Base-by-base conservation (phyloP, 352 stramenopile species). In the Plasmopara viticola region DNA sequence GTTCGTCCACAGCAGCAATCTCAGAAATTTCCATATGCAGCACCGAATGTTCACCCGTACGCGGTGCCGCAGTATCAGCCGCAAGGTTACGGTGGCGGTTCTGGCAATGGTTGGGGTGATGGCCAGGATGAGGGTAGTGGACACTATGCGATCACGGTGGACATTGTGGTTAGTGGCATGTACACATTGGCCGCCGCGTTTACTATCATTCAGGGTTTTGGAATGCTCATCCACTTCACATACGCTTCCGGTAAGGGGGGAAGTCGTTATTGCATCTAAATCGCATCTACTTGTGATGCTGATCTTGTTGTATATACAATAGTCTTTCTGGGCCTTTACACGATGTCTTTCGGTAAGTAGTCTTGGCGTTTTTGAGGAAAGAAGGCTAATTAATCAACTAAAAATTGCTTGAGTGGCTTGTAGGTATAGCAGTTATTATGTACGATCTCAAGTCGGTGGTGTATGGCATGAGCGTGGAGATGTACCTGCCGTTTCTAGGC, bases 381-480 rank as follows among this genome's bases (percentile, higher is more conserved):
- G 30, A 10, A 34, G 42, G n/a, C 4, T 37, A 13, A n/a, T 12
- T 40, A 12, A 14, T n/a, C 54, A 40, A 62, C 30, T 14, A 9
- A 46, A n/a, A 25, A 13, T 35, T 39, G 9, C n/a, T 53, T 31
- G 15, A 49, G 31, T 31, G 28, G 14, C 45, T 39, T 47, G 14
- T 44, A 89, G 79, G 82, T 18, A 72, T 64, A n/a, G 63, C 62
- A 4, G 72, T 88, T 52, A 87, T 94, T 47, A 66, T 94, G 53
- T 91, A 87, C 47, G 83, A 94, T 57, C 66, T 94, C 40, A 94
- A 94, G 64, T 86, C 78, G 12, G 68, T 91, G 44, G 78, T 94
- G 29, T 78, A 89, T 56, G 79, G 80, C 50, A 62, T 94, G 50
- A 90, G 78, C 44, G 68, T 94, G 48, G 83, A 94, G 61, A 64